Percentiles rank a stretch among this genome's conserved stretches.
Evolutionary conservation across 352 stramenopile species (phyloP).

Genomic region (Globisporangium heterothallicum): DNA sequence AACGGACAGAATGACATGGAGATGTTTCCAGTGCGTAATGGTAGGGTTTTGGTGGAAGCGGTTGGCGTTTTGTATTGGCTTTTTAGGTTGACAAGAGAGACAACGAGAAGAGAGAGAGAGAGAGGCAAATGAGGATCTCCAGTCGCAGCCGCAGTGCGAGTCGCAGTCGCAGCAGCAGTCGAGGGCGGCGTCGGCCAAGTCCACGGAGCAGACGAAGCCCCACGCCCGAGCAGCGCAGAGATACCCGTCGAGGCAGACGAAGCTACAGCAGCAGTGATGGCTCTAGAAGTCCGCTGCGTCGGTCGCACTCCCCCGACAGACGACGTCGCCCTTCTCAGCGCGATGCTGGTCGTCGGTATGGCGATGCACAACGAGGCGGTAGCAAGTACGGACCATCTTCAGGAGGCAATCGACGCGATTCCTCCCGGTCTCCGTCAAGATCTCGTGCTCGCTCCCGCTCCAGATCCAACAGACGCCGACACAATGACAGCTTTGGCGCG

Average conservation of each 20-base stretch:
- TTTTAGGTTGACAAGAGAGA: background rate
- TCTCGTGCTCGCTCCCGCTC: constrained; percentile 14
- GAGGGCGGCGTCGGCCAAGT: background rate
- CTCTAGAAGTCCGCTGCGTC: background rate
- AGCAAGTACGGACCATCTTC: constrained; percentile 14
- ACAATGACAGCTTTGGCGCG: constrained; percentile 1
- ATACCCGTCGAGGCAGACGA: no score
- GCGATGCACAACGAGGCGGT: constrained; percentile 1
- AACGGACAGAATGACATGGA: background rate
- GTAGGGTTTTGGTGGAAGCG: background rate
- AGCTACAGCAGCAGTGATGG: background rate
- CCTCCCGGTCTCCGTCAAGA: constrained; percentile 1
- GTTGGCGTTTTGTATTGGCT: background rate
- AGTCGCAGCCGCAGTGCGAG: constrained; percentile 15
- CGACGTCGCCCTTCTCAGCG: constrained; percentile 5
- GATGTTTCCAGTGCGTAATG: background rate
- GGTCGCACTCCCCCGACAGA: constrained; percentile 11
- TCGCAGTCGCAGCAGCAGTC: constrained; percentile 8
- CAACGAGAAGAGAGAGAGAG: background rate
- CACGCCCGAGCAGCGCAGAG: constrained; percentile 11
- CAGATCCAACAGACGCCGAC: constrained; percentile 8
- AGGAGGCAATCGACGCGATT: background rate
- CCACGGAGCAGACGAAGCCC: background rate
- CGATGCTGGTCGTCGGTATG: background rate
- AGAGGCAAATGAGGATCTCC: constrained; percentile 8